Conservation (phyloP, 768 basidiomycete species). For the Floccularia luteovirens region DNA sequence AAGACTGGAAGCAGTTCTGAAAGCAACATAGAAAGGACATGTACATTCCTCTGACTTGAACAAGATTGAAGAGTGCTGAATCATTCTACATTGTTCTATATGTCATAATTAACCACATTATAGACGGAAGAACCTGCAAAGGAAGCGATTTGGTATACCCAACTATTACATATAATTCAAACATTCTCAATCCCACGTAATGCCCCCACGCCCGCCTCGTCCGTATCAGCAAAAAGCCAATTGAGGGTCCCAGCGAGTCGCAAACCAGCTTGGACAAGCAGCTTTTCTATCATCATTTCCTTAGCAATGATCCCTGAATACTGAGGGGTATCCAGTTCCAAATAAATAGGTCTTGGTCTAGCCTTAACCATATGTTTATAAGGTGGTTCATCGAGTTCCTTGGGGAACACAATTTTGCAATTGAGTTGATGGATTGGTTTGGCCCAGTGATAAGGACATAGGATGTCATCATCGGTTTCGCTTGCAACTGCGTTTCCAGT, state of each 20-base stretch:
- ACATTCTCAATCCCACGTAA: no score
- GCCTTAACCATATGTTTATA: conserved; percentile 25
- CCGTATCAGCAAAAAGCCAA: conserved; percentile 46
- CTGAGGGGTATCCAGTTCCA: conserved; percentile 76
- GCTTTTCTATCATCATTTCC: conserved; percentile 68
- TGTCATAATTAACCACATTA: no score
- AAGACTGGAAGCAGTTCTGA: conserved; percentile 44
- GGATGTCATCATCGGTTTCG: conserved; percentile 41
- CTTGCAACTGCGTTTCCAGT: conserved; percentile 6
- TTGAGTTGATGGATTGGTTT: conserved; percentile 67
- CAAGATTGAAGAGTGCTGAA: no score
- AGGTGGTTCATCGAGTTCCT: conserved; percentile 48
- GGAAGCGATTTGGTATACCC: no score
- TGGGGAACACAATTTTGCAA: conserved; percentile 79
- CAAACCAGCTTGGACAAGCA: conserved; percentile 78
- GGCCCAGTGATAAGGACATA: conserved; percentile 82
- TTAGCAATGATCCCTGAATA: conserved; percentile 68
- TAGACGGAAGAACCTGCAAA: no score
- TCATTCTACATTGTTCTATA: no score
- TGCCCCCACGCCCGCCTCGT: neutral
- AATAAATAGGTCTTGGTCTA: conserved; percentile 18
- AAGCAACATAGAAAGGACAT: conserved; percentile 11
- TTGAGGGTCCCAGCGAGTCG: conserved; percentile 82
- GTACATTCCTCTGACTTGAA: no score
- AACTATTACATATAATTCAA: no score